Evolutionary conservation across 306 rosid genomes (phyloP).

Genomic region (Herpetospermum pedunculosum): DNA sequence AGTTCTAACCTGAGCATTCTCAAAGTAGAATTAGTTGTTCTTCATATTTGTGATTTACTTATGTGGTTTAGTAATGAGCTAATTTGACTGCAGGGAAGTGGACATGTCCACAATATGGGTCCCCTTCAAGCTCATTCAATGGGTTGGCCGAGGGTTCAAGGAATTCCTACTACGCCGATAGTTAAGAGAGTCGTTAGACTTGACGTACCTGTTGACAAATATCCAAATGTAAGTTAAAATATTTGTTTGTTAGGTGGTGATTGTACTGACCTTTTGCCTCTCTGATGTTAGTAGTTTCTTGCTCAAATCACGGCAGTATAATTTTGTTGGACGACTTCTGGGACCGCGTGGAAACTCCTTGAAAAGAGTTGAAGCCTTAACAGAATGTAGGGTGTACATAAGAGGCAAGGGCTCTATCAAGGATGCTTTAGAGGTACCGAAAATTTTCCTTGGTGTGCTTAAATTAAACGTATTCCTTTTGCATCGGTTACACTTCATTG

Average conservation of each 20-base stretch:
- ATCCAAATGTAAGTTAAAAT: slow-evolving; percentile 57
- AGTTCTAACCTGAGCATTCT: neutral
- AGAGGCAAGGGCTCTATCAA: slow-evolving; percentile 89
- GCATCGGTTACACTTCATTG: neutral
- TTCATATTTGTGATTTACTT: slow-evolving; percentile 7
- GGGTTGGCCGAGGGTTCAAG: slow-evolving; percentile 72
- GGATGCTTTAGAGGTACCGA: slow-evolving; percentile 66
- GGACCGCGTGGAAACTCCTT: slow-evolving; percentile 92
- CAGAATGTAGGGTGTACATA: slow-evolving; percentile 85
- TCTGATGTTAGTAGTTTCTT: slow-evolving; percentile 14
- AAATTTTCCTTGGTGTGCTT: neutral
- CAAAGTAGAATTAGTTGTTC: slow-evolving; percentile 4
- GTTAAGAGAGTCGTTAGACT: slow-evolving; percentile 77
- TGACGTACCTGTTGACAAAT: slow-evolving; percentile 83
- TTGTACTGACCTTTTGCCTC: slow-evolving; percentile 12
- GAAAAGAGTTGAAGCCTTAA: slow-evolving; percentile 89
- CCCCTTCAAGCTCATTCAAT: slow-evolving; percentile 46
- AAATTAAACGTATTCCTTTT: neutral
- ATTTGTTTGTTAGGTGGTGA: neutral
- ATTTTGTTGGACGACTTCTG: slow-evolving; percentile 90
- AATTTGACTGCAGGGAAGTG: slow-evolving; percentile 44
- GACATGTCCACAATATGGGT: slow-evolving; percentile 44
- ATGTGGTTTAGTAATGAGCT: slow-evolving; percentile 2
- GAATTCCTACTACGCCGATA: slow-evolving; percentile 53
- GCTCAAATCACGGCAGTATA: slow-evolving; percentile 53